Conservation (phyloP, 768 basidiomycete species). For the Lentinus tigrinus region DNA sequence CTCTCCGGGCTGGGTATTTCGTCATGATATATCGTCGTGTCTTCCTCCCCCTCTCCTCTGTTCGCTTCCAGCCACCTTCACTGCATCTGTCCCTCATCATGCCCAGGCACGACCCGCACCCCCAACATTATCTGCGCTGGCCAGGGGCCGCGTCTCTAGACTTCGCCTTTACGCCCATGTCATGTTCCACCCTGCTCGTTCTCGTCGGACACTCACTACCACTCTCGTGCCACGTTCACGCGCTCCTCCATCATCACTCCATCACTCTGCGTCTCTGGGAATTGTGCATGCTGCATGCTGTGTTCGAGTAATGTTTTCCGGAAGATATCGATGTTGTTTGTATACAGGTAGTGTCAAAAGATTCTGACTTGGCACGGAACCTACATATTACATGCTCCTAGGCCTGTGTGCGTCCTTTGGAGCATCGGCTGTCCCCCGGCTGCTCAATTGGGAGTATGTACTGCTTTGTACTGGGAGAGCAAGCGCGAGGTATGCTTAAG, state of each 20-base stretch:
- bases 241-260: not conserved
- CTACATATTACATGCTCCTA: too few relatives aligned
- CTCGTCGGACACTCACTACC: not conserved
- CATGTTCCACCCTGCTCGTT: not conserved
- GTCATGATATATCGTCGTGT: too few relatives aligned
- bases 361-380: too few relatives aligned
- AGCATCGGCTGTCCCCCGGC: too few relatives aligned
- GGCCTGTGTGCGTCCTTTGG: too few relatives aligned
- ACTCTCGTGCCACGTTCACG: not conserved
- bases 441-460: too few relatives aligned
- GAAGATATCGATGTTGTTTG: conserved; percentile 10
- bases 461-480: too few relatives aligned
- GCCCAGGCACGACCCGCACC: too few relatives aligned
- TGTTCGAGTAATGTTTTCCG: conserved; percentile 6
- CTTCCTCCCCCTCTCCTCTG: not conserved
- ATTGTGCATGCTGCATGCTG: conserved; percentile 3
- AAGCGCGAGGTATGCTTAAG: too few relatives aligned
- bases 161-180: too few relatives aligned
- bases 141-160: too few relatives aligned
- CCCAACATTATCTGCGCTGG: too few relatives aligned
- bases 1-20: conserved; percentile 42
- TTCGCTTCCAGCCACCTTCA: not conserved
- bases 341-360: not conserved
- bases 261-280: not conserved
- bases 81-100: not conserved